Percentiles rank a stretch among this genome's conserved stretches.
These are phyloP conservation scores for Cladosporium sp. DNA, from an alignment of 2,329 filamentous ascomycete species.

Conservation along the genomic window DNA sequence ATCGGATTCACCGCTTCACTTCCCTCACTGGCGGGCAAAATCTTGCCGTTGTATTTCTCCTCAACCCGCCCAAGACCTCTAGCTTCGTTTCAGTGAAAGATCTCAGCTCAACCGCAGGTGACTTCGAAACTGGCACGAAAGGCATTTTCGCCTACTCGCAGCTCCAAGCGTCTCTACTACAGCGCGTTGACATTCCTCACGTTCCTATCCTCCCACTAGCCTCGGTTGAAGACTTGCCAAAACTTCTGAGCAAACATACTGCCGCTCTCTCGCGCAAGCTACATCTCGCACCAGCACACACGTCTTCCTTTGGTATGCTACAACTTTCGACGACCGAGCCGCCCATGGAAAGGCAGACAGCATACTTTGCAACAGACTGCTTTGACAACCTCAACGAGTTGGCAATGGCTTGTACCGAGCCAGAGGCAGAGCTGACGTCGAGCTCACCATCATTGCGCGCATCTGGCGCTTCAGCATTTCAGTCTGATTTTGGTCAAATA, in stretches of 20 bases:
- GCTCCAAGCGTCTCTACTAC: constrained; percentile 26
- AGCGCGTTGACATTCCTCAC: constrained; percentile 17
- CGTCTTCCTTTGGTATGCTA: constrained; percentile 22
- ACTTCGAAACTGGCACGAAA: background rate
- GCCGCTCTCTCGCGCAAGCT: constrained; percentile 5
- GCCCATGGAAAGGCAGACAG: constrained; percentile 22
- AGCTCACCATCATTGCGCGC: constrained; percentile 14
- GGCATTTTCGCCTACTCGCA: constrained; percentile 23
- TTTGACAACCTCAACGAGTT: constrained; percentile 23
- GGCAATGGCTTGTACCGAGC: constrained; percentile 16
- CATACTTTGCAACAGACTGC: constrained; percentile 23
- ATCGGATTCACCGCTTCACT: constrained; percentile 30
- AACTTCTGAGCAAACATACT: constrained; percentile 16
- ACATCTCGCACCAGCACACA: background rate
- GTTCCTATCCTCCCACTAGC: constrained; percentile 27
- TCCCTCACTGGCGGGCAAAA: constrained; percentile 26
- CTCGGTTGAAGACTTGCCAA: constrained; percentile 18
- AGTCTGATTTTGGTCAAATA: constrained; percentile 9
- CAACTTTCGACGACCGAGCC: constrained; percentile 22
- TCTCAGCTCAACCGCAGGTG: background rate
- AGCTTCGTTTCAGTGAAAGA: constrained; percentile 17
- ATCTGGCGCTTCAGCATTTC: background rate
- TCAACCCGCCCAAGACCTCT: constrained; percentile 17
- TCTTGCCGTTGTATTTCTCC: constrained; percentile 30
- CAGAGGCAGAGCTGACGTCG: constrained; percentile 1